A percentile compares a stretch with the other conserved stretches of the same genome.
Conservation (phyloP, 2,329 filamentous ascomycete species). For the Apiospora arundinis region DNA sequence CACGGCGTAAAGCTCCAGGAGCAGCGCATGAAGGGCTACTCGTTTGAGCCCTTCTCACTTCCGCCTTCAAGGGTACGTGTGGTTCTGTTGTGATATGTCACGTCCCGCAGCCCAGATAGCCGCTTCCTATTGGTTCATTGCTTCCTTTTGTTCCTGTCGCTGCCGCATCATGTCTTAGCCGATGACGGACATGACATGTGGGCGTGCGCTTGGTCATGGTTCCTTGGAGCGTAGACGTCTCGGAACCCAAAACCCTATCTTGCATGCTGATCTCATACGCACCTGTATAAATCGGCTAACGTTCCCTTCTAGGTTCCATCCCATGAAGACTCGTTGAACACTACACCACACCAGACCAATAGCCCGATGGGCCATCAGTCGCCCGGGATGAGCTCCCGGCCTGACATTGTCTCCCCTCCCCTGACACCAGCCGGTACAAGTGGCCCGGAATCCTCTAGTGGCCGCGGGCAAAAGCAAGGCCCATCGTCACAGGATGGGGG, state of each 20-base stretch:
- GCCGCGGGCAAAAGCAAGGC: conserved; percentile 33
- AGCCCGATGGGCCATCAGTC: conserved; percentile 70
- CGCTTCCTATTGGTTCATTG: not conserved
- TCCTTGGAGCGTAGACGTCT: not conserved
- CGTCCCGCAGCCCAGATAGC: not conserved
- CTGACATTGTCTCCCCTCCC: conserved; percentile 84
- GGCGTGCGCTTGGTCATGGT: not conserved
- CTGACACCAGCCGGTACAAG: conserved; percentile 83
- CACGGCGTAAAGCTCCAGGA: conserved; percentile 81
- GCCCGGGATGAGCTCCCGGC: conserved; percentile 70
- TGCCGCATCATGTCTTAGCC: not conserved
- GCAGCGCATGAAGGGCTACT: conserved; percentile 82
- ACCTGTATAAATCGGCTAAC: conserved; percentile 16
- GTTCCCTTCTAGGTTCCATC: conserved; percentile 57
- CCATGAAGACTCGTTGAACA: conserved; percentile 64
- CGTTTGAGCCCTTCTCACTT: conserved; percentile 89
- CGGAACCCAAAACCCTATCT: not conserved
- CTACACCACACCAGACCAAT: conserved; percentile 67
- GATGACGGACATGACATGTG: conserved; percentile 20
- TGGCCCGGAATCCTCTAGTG: conserved; percentile 43
- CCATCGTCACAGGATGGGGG: conserved; percentile 33
- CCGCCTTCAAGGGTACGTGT: conserved; percentile 79
- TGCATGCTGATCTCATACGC: conserved; percentile 29
- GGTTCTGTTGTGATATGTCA: conserved; percentile 10
- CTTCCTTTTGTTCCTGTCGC: conserved; percentile 1